Conservation (phyloP, 176 grass and related monocot genomes). For the Phragmites australis region DNA sequence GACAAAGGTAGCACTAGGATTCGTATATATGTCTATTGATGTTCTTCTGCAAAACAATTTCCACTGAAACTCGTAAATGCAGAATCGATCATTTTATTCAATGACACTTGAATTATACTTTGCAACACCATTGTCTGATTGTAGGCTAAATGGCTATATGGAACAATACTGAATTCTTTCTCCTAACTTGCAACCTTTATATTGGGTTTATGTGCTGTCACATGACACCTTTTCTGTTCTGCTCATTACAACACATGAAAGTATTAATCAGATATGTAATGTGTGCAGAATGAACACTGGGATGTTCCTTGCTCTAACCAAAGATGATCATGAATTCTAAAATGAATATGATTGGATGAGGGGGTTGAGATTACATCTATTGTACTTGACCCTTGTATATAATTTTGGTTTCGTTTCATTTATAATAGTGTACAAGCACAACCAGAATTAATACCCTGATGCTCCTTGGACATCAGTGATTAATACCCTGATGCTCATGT, state of each 20-base stretch:
- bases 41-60: neutral
- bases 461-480: neutral
- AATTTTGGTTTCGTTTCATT: neutral
- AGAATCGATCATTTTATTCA: no score
- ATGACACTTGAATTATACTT: no score
- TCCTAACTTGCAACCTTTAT: neutral
- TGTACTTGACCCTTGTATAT: neutral
- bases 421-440: neutral
- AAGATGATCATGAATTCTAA: neutral
- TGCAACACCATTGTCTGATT: no score
- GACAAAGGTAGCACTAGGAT: neutral
- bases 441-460: neutral
- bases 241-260: neutral
- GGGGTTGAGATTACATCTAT: conserved; percentile 1
- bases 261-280: neutral
- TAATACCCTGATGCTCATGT: neutral
- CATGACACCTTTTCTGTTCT: neutral
- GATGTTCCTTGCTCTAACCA: neutral
- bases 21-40: neutral
- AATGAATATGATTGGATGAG: neutral
- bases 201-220: neutral
- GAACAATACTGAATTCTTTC: no score
- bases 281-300: neutral
- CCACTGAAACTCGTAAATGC: neutral
- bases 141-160: no score